phyloP scores from a whole-genome alignment of 768 basidiomycete genomes.

The Suillus sp. region DNA sequence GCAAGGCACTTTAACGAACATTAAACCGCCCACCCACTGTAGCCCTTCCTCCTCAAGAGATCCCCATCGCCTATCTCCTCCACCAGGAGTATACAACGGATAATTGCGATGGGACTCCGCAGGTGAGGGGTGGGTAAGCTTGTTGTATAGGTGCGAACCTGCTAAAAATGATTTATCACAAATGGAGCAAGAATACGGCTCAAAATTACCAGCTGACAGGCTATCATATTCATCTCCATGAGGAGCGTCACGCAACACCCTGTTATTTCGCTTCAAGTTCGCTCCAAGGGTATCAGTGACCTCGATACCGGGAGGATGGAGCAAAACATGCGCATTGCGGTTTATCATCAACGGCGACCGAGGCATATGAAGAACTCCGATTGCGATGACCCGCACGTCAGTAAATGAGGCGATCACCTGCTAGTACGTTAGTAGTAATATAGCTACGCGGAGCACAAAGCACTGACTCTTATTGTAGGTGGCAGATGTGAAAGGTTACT shows the following conservation, averaged over 20 bases:
- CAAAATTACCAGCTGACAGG: slow-evolving; percentile 11
- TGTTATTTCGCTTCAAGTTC: neutral
- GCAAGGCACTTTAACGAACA: slow-evolving; percentile 44
- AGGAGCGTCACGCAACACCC: neutral
- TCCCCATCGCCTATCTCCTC: slow-evolving; percentile 67
- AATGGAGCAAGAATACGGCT: slow-evolving; percentile 4
- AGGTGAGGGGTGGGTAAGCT: slow-evolving; percentile 60
- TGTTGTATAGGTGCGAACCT: slow-evolving; percentile 34
- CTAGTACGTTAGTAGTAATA: slow-evolving; percentile 12
- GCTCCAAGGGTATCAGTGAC: slow-evolving; percentile 21
- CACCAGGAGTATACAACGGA: slow-evolving; percentile 74
- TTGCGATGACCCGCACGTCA: slow-evolving; percentile 72
- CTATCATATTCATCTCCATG: slow-evolving; percentile 11
- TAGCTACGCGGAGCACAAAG: slow-evolving; percentile 10
- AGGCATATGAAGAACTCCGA: slow-evolving; percentile 66
- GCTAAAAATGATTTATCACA: slow-evolving; percentile 12
- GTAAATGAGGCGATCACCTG: slow-evolving; percentile 70
- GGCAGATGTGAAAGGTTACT: slow-evolving; percentile 67
- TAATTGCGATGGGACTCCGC: slow-evolving; percentile 58
- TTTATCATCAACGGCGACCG: slow-evolving; percentile 61
- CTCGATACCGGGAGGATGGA: slow-evolving; percentile 70
- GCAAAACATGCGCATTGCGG: slow-evolving; percentile 62
- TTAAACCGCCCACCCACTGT: slow-evolving; percentile 73
- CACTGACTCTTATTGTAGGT: slow-evolving; percentile 63
- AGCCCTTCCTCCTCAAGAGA: slow-evolving; percentile 59